Percentiles rank a stretch among this genome's conserved stretches.
Evolutionary conservation across 768 basidiomycete genomes (phyloP).

Genomic region (Cystofilobasidium macerans): DNA sequence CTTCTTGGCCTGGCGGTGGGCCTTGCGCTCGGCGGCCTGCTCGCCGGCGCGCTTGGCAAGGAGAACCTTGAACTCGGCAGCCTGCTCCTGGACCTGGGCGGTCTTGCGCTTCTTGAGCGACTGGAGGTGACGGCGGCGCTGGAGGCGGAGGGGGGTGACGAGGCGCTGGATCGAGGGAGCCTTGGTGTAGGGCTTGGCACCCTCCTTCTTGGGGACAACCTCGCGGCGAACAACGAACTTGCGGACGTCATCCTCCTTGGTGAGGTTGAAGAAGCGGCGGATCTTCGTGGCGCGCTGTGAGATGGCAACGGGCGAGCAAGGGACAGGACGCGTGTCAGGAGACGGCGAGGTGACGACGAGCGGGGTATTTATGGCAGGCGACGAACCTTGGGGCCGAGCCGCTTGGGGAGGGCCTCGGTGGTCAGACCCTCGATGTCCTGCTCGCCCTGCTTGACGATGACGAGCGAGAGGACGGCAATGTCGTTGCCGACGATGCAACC

Average conservation of each 20-base stretch:
- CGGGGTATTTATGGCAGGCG: too few relatives aligned
- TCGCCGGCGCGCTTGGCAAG: slow-evolving; percentile 81
- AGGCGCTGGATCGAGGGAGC: slow-evolving; percentile 96
- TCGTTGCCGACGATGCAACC: slow-evolving; percentile 97
- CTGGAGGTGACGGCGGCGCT: slow-evolving; percentile 85
- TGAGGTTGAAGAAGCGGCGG: slow-evolving; percentile 90
- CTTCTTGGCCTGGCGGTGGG: slow-evolving; percentile 43
- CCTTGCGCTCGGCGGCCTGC: slow-evolving; percentile 86
- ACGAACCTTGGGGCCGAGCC: slow-evolving; percentile 76
- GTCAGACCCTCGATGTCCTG: slow-evolving; percentile 80
- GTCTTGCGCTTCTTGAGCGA: slow-evolving; percentile 78
- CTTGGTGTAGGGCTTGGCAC: slow-evolving; percentile 89
- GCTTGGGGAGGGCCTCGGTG: slow-evolving; percentile 82
- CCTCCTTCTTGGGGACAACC: slow-evolving; percentile 78
- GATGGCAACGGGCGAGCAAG: not conserved
- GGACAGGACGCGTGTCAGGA: not conserved
- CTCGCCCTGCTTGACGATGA: slow-evolving; percentile 95
- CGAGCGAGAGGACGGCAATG: slow-evolving; percentile 83
- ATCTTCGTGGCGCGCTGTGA: slow-evolving; percentile 67
- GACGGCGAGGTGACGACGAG: too few relatives aligned
- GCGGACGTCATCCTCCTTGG: slow-evolving; percentile 95
- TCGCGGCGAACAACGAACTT: slow-evolving; percentile 93
- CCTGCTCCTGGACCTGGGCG: slow-evolving; percentile 83
- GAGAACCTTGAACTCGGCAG: slow-evolving; percentile 45
- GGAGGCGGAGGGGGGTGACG: slow-evolving; percentile 87